A percentile compares a stretch with the other conserved stretches of the same genome.
phyloP scores from a whole-genome alignment of 345 rosid species.

The Bruguiera parviflora region DNA sequence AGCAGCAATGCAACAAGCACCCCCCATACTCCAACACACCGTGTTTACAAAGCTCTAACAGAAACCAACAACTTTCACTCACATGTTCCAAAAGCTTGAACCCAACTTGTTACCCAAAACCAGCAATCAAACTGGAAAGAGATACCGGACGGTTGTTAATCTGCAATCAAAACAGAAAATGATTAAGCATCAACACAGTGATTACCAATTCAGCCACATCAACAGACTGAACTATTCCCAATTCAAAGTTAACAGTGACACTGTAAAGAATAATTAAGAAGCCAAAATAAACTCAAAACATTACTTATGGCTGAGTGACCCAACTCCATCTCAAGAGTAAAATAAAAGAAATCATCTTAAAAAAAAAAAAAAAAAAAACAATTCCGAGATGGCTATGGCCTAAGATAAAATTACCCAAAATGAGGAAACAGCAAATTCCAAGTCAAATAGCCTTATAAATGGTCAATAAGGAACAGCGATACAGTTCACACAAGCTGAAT shows the following conservation, averaged over 20 bases:
- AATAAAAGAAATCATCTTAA: neutral
- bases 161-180: constrained; percentile 18
- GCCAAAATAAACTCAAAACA: too few species aligned
- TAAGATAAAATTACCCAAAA: neutral
- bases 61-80: constrained; percentile 23
- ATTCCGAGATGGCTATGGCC: neutral
- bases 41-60: constrained; percentile 14
- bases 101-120: constrained; percentile 2
- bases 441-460: constrained; percentile 1
- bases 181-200: neutral
- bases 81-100: constrained; percentile 21
- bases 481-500: neutral
- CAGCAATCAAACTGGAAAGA: constrained; percentile 1
- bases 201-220: constrained; percentile 1
- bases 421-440: constrained; percentile 1
- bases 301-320: too few species aligned
- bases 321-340: too few species aligned
- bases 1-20: constrained; percentile 95
- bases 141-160: neutral
- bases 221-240: neutral
- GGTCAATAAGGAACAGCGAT: neutral
- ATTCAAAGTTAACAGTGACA: neutral
- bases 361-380: neutral
- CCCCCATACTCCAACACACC: constrained; percentile 62
- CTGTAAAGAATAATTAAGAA: too few species aligned